phyloP scores from a whole-genome alignment of 441 rosid species.

The Aleurites moluccanus region DNA sequence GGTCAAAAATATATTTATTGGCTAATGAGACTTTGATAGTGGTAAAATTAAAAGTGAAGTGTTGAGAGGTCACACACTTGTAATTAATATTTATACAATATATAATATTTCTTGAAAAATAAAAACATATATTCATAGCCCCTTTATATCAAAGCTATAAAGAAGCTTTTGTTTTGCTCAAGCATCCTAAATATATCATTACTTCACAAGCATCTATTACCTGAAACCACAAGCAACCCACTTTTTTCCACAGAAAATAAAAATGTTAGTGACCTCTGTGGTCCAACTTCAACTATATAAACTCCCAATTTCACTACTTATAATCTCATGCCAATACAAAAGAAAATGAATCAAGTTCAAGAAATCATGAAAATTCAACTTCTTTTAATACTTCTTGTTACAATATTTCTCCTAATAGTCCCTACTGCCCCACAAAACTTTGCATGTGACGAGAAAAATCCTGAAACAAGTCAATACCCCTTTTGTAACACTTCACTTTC shows the following conservation, averaged over 20 bases:
- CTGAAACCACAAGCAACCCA: conserved; percentile 28
- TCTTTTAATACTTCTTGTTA: conserved; percentile 15
- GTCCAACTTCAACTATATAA: conserved; percentile 16
- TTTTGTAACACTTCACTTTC: conserved; percentile 49
- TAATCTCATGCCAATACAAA: not conserved
- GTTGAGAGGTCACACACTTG: too few species aligned
- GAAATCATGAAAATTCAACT: conserved; percentile 23
- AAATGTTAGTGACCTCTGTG: not conserved
- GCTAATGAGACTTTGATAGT: too few species aligned
- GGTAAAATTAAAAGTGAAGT: too few species aligned
- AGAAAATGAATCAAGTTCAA: not conserved
- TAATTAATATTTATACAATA: too few species aligned
- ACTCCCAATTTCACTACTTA: not conserved
- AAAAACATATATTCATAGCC: not conserved
- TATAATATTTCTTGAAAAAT: not conserved
- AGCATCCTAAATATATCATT: conserved; percentile 22
- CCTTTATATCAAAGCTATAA: not conserved
- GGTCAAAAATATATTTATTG: too few species aligned
- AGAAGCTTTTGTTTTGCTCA: conserved; percentile 31
- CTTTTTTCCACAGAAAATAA: not conserved
- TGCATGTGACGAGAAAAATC: conserved; percentile 43
- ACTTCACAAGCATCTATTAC: conserved; percentile 8
- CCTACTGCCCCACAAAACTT: conserved; percentile 40
- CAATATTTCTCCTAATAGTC: conserved; percentile 17
- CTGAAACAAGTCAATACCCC: conserved; percentile 39